A percentile compares a stretch with the other conserved stretches of the same genome.
These are phyloP conservation scores for Calocera cornea DNA, from an alignment of 768 basidiomycete genomes.

Conservation along the genomic window DNA sequence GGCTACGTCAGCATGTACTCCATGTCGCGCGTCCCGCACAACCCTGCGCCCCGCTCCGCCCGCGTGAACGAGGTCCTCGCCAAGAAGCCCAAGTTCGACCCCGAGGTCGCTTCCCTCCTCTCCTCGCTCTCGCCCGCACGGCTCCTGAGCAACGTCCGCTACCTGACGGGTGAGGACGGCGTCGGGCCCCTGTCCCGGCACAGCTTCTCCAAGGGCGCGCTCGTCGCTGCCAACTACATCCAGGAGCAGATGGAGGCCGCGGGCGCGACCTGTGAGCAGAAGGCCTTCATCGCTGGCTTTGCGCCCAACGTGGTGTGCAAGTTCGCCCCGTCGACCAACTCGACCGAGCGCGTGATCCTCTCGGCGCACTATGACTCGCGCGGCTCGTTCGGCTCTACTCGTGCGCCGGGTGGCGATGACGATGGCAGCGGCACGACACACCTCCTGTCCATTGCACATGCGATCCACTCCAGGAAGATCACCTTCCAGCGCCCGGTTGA, in stretches of 20 bases:
- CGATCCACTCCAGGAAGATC: constrained; percentile 51
- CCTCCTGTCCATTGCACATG: constrained; percentile 65
- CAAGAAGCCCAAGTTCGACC: constrained; percentile 46
- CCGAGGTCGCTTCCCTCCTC: constrained; percentile 52
- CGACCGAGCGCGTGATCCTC: constrained; percentile 53
- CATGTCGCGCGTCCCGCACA: not conserved
- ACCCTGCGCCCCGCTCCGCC: not conserved
- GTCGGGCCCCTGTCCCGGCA: constrained; percentile 68
- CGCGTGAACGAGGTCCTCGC: constrained; percentile 45
- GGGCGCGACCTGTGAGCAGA: constrained; percentile 60
- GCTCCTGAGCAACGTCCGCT: constrained; percentile 59
- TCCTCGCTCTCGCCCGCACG: constrained; percentile 51
- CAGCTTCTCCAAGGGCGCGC: constrained; percentile 57
- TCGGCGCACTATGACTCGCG: constrained; percentile 86
- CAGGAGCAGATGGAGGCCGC: constrained; percentile 56
- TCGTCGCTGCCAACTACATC: constrained; percentile 58
- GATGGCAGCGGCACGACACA: constrained; percentile 54
- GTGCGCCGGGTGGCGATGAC: constrained; percentile 51
- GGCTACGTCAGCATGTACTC: constrained; percentile 1
- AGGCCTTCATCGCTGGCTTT: constrained; percentile 54
- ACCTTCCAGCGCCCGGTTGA: constrained; percentile 66
- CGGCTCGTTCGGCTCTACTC: constrained; percentile 66
- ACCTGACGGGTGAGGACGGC: constrained; percentile 74
- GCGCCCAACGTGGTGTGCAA: constrained; percentile 84
- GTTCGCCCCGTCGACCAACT: constrained; percentile 41